Percentiles rank a stretch among this genome's conserved stretches.
Conservation (phyloP, 73 alveolate genomes). For the Paramecium primaurelia region DNA sequence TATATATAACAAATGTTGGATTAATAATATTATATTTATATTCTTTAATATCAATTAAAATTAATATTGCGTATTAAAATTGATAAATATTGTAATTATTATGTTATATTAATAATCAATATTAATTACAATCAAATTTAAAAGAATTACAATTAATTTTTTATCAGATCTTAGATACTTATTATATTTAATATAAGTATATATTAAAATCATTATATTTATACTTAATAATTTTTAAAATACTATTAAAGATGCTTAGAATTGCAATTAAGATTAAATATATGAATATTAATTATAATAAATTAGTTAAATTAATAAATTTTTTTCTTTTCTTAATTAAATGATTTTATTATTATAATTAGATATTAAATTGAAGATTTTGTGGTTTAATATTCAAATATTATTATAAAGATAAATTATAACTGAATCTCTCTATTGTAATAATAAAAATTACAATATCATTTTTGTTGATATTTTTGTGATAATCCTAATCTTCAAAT, state of each 20-base stretch:
- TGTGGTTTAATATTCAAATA: not conserved
- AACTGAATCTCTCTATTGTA: not conserved
- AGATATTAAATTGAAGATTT: not conserved
- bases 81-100: not conserved
- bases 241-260: not conserved
- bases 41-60: not conserved
- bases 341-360: not conserved
- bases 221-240: too few relatives aligned
- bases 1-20: not conserved
- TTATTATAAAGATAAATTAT: too few relatives aligned
- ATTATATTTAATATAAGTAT: not conserved
- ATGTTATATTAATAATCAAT: not conserved
- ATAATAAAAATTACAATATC: too few relatives aligned
- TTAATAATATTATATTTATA: not conserved
- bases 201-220: too few relatives aligned
- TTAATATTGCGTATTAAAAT: not conserved
- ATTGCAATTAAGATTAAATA: not conserved
- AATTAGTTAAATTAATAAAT: not conserved
- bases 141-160: not conserved
- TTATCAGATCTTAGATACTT: not conserved
- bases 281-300: too few relatives aligned
- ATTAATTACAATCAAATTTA: not conserved
- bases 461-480: too few relatives aligned
- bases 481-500: too few relatives aligned
- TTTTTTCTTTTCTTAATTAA: too few relatives aligned